Evolutionary conservation across 2,329 filamentous ascomycete species (phyloP), one percentile per base, ranked within the genome.

Genomic region (Daldinia sp.): DNA sequence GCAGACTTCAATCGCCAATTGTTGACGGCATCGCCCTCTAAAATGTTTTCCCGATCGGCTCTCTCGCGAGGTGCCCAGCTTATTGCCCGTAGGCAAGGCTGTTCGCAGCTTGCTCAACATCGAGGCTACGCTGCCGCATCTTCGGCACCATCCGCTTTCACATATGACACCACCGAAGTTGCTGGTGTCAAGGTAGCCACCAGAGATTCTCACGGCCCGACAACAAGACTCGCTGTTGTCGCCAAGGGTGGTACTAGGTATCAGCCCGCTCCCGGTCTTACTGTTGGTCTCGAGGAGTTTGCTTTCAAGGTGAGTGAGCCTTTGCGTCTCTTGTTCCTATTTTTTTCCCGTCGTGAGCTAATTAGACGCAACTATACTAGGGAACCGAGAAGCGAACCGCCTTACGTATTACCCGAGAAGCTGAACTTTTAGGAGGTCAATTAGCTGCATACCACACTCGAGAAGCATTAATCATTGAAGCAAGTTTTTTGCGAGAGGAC

Each of bases 231-330:
- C 70, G 93, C 94, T 58, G 81, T 99, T 69, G 92, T 99, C 77
- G 88, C 94, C 71, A 97, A 96, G 85, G 95, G 93, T 68, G 95
- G 95, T 75, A 96, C 94, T 68, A 87, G 95, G 79, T 98, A 94
- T 81, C 90, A 99, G 84, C 87, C 92, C 68, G 85, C 91, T 71
- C 95, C 95, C 67, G 95, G 95, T 70, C 86, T 97, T 79, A 90
- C 94, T 68, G 90, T 94, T 76, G 94, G 91, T 61, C 86, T 99
- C 70, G 91, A 95, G 83, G 91, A 93, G 79, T 99, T 96, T 83
- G 94, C 96, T 70, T 99, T 97, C 88, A 96, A 96, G 92, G 95
- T 93, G 78, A 66, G 68, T 60, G 79, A 66, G 69, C 58, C 73
- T n/a, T n/a, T 80, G 64, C 59, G 63, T 60, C 43, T 39, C 58